Conservation (phyloP, 2,329 filamentous ascomycete species). For the Exophiala phaeomuriformis region DNA sequence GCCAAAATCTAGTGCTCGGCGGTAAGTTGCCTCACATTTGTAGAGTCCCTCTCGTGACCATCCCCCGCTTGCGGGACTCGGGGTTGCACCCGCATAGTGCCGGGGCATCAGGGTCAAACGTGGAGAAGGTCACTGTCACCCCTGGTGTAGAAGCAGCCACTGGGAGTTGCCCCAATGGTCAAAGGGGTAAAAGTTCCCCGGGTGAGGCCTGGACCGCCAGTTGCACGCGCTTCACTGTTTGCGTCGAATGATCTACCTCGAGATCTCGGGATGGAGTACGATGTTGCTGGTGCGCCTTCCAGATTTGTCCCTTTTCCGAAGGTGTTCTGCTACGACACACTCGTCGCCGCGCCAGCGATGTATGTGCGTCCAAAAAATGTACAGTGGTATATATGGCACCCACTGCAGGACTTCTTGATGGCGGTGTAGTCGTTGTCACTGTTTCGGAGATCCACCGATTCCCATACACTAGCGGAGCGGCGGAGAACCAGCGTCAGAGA, state of each 20-base stretch:
- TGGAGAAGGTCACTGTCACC: neutral
- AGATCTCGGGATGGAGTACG: neutral
- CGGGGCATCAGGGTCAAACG: neutral
- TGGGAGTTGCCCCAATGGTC: neutral
- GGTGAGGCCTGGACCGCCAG: neutral
- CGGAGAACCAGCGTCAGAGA: neutral
- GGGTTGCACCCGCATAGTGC: neutral
- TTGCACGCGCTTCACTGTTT: neutral
- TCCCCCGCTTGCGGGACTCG: no score
- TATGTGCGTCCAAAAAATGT: no score
- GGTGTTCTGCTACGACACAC: neutral
- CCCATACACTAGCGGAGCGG: neutral
- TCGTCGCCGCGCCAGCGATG: no score
- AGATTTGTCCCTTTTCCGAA: neutral
- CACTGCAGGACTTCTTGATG: no score
- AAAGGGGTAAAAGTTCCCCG: neutral
- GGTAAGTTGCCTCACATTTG: neutral
- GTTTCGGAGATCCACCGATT: neutral
- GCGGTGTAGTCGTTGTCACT: no score
- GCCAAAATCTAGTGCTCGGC: neutral
- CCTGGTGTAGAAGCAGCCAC: neutral
- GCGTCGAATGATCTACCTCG: neutral
- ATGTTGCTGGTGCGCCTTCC: neutral
- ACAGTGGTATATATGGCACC: no score
- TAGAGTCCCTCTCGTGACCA: neutral